Conservation (phyloP, 23 red algal species). For the Cyanidiococcus yangmingshanensis region DNA sequence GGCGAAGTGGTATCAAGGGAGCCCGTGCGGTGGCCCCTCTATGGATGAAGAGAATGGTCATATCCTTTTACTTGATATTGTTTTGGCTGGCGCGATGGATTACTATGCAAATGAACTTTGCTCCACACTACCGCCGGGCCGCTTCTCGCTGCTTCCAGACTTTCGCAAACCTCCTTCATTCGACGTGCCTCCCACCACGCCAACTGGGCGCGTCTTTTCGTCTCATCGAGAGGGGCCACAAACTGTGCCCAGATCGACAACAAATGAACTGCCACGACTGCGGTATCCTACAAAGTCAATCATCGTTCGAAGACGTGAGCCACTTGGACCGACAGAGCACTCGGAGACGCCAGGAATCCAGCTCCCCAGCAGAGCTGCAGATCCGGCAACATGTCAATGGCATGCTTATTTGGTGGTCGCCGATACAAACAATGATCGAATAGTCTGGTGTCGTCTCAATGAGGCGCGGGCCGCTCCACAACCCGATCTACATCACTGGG, state of each 20-base stretch:
- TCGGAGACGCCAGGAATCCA: background rate
- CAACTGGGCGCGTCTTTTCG: background rate
- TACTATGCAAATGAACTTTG: background rate
- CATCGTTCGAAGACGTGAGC: background rate
- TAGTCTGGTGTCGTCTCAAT: background rate
- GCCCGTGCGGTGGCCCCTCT: background rate
- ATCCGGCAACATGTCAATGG: background rate
- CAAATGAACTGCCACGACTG: background rate
- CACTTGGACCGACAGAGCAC: background rate
- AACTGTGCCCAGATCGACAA: background rate
- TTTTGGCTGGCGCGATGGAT: background rate
- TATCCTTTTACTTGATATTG: background rate
- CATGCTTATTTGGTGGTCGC: background rate
- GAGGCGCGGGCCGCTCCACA: background rate
- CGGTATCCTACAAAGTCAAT: background rate
- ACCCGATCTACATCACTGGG: background rate
- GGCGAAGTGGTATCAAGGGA: slow-evolving; percentile 18
- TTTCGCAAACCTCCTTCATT: background rate
- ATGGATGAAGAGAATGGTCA: background rate
- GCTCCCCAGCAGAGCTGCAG: background rate
- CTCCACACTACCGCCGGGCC: background rate
- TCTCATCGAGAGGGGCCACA: too few species aligned
- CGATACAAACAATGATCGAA: slow-evolving; percentile 7
- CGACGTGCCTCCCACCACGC: background rate
- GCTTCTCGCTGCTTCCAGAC: background rate